Percentiles rank a stretch among this genome's conserved stretches.
Evolutionary conservation across 352 stramenopile genomes (phyloP).

Genomic region (Globisporangium carolinianum): DNA sequence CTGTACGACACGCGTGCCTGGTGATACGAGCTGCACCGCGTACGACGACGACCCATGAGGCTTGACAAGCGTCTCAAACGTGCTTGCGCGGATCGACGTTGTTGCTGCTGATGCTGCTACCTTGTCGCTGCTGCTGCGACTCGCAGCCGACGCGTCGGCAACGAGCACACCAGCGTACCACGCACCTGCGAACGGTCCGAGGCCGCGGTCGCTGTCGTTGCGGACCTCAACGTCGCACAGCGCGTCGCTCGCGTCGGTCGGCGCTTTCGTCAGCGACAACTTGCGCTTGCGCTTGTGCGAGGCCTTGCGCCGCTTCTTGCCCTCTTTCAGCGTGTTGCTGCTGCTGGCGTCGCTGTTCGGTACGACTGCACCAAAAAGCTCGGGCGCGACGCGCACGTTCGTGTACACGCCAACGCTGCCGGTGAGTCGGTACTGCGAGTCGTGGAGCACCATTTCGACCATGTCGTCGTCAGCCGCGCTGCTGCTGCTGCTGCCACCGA

Average conservation of each 20-base stretch:
- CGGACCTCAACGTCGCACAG: slow-evolving; percentile 44
- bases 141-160: slow-evolving; percentile 3
- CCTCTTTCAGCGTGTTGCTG: slow-evolving; percentile 8
- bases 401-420: slow-evolving; percentile 42
- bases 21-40: slow-evolving; percentile 31
- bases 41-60: slow-evolving; percentile 10
- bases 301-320: slow-evolving; percentile 56
- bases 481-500: slow-evolving; percentile 15
- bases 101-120: not conserved
- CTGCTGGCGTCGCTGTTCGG: not conserved
- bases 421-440: slow-evolving; percentile 66
- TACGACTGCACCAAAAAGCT: slow-evolving; percentile 35
- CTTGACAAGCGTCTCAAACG: slow-evolving; percentile 16
- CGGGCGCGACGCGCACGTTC: slow-evolving; percentile 33
- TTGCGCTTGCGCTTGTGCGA: slow-evolving; percentile 55
- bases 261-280: slow-evolving; percentile 15
- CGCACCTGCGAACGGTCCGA: slow-evolving; percentile 35
- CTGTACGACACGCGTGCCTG: slow-evolving; percentile 27
- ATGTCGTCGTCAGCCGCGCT: slow-evolving; percentile 23
- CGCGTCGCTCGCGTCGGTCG: slow-evolving; percentile 7
- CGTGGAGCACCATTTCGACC: slow-evolving; percentile 66
- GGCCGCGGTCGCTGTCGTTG: slow-evolving; percentile 25
- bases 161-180: slow-evolving; percentile 54
- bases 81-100: not conserved
- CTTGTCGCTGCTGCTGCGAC: not conserved